Evolutionary conservation across 2,329 filamentous ascomycete species (phyloP), one percentile per base, ranked within the genome.

Genomic region (Purpureocillium lavendulum): DNA sequence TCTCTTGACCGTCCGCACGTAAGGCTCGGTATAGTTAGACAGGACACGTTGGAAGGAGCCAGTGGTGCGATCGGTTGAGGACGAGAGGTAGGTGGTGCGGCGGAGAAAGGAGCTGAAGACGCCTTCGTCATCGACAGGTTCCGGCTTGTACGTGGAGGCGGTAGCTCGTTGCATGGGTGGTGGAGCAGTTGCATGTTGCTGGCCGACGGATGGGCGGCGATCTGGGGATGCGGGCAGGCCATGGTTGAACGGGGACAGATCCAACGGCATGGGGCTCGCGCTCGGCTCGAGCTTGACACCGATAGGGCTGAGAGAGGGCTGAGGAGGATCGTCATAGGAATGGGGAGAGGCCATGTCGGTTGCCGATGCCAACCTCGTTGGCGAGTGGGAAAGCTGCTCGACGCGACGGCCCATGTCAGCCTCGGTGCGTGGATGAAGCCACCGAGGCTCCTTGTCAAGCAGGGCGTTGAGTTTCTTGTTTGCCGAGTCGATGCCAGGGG

Each of bases 381-480:
- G 58, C 17, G 69, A 69, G 14, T 57, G 56, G 14, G 60, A 54
- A 4, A 73, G 57, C 43, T 65, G 60, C n/a, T 56, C 57, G 36
- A 77, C 62, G 21, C 73, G 71, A 26, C 65, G 63, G 33, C 59
- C 59, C 66, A 76, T 74, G 38, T 78, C 73, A 14, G 65, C 61
- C 10, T 66, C 59, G 29, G 61, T 66, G 43, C 65, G 67, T 1
- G 75, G 73, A 15, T 72, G 69, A 36, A 78, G 61, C 65, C 74
- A 77, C 51, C 75, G 66, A 24, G 74, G 71, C 30, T 80, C 71
- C 44, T 78, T 75, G 45, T 76, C 74, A 26, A 79, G 65, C 44
- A 76, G 66, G 7, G 62, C 60, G 39, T 72, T 71, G 46, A 78
- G 67, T 16, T 70, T 75, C 58, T 79, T 78, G 50, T 75, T 73